Base-by-base conservation (phyloP, 306 rosid genomes). In the Alnus rubra region DNA sequence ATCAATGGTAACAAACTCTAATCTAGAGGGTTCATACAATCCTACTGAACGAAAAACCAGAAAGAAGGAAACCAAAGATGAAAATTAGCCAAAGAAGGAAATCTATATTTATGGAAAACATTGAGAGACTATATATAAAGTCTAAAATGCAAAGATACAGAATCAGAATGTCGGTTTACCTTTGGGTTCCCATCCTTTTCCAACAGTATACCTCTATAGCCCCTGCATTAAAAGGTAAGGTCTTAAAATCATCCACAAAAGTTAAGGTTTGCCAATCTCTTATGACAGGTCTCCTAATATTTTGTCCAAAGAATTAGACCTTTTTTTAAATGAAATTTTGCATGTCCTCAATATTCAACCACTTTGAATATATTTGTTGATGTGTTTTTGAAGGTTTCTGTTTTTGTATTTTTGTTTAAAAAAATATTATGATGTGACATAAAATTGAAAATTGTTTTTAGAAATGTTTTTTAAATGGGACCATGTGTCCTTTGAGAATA, bases 171-270 rank as follows among this genome's bases (percentile, higher is more conserved):
- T 37, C 9, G 64, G 39, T 72, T 12, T 79, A 94, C 98, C 98
- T 92, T 95, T 2, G 98, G 98, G 73, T 92, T 95, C 86, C 75
- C 87, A 80, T 95, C 97, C 75, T 95, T 92, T 74, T 92, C 98
- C 78, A 90, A 69, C 77, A 95, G 77, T 85, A 95, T 78, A 82
- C 97, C 98, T 89, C 98, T 86, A 79, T 94, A 91, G 77, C 98
- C 97, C 1, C 98, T 94, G 89, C 86, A 87, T 56, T 42, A 69
- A 70, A 76, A 19, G 74, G 79, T 74, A 19, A 37, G 19, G 33
- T 79, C 63, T 23, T 65, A 47, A 74, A 55, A 80, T 76, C 60
- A 76, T 15, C 31, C 28, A 2, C 52, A 53, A 73, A 52, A 75
- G 37, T 33, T 33, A 33, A 33, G 2, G 37, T 33, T 33, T 33